Base-by-base conservation (phyloP, 495 filamentous ascomycete species). In the Neurospora sp. region DNA sequence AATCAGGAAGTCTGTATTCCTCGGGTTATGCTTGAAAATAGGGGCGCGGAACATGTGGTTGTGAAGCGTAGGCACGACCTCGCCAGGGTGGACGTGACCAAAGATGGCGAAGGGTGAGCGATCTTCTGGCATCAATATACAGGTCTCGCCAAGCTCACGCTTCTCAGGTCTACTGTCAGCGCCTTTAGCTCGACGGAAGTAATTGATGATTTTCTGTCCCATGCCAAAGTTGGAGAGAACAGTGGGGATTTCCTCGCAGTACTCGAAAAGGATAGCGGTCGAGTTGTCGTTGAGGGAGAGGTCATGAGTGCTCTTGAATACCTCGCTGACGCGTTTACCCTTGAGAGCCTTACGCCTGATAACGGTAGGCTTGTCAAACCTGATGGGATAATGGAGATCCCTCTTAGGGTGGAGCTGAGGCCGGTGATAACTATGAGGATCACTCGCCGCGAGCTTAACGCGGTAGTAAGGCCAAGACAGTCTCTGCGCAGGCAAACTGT, bases 151-250 rank as follows among this genome's bases (percentile, higher is more conserved):
- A 75, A 98, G 87, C 18, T 85, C 84, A 66, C 80, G 81, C 74
- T 85, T 85, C 70, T 84, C 82, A 35, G 83, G 78, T 59, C 82
- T 79, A 71, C 87, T 85, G 10, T 94, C 92, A 37, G 94, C 92
- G 39, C 87, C 88, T 76, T 92, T 91, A 78, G 93, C 96, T 40
- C 94, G 91, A 18, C 96, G 91, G 79, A 97, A 97, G 82, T 98
- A 98, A 77, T 98, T 98, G 82, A 98, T 92, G 48, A 98, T 89
- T 48, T 93, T 91, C 79, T 90, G 95, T 70, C 93, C 95, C 96
- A 99, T 99, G 74, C 94, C 96, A 75, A 97, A 95, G 81, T 97
- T 96, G 9, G 96, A 97, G 74, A 99, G 85, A 72, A 94, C 92
- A 14, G 89, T 92, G 1, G 96, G 96, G 72, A 92, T 92, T 80